Percentiles rank a stretch among this genome's conserved stretches.
Evolutionary conservation across 345 rosid genomes (phyloP).

Genomic region (Salix purpurea): DNA sequence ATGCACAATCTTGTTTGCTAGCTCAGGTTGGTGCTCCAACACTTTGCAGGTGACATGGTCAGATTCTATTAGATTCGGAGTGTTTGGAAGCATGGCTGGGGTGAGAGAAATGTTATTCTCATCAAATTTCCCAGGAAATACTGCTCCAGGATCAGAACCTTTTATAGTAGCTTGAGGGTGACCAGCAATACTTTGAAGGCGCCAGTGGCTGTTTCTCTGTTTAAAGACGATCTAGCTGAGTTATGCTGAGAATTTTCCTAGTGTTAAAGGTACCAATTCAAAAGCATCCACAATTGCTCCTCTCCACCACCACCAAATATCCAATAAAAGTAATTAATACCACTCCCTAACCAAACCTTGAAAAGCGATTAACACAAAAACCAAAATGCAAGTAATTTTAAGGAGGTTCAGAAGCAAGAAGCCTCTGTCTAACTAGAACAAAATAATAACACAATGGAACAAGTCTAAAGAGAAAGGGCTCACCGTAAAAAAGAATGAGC

Average conservation of each 20-base stretch:
- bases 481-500: not conserved
- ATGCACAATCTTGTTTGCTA: conserved; percentile 42
- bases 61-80: conserved; percentile 47
- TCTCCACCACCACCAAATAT: not conserved
- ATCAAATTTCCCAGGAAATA: conserved; percentile 63
- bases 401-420: not conserved
- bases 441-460: not conserved
- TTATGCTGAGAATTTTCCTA: not conserved
- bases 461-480: not conserved
- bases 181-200: conserved; percentile 54
- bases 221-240: conserved; percentile 17
- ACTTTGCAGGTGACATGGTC: conserved; percentile 47
- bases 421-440: not conserved
- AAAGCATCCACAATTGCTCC: not conserved
- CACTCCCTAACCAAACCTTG: not conserved
- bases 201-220: conserved; percentile 98
- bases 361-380: not conserved
- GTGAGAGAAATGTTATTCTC: conserved; percentile 41
- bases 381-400: not conserved
- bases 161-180: conserved; percentile 60
- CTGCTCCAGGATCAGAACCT: conserved; percentile 62
- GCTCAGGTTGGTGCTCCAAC: conserved; percentile 47
- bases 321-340: not conserved
- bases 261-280: not conserved
- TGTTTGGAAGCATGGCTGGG: conserved; percentile 39